phyloP scores from a whole-genome alignment of 495 filamentous ascomycete species.

The Aspergillus taichungensis region DNA sequence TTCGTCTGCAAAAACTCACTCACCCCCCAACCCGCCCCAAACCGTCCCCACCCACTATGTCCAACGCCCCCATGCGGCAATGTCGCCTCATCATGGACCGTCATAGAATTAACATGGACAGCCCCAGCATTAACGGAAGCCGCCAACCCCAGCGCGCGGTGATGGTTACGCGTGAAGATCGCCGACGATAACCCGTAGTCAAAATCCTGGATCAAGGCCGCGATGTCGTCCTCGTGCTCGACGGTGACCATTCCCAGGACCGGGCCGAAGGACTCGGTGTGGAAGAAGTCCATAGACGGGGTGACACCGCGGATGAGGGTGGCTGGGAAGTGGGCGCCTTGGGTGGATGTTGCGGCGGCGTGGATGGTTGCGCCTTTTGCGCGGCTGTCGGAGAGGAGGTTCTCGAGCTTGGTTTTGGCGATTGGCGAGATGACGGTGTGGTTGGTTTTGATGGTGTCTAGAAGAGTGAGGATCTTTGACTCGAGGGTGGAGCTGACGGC shows the following conservation, averaged over 20 bases:
- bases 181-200: conserved; percentile 24
- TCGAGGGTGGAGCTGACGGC: conserved; percentile 11
- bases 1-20: conserved; percentile 66
- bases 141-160: conserved; percentile 18
- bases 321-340: conserved; percentile 44
- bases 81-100: conserved; percentile 63
- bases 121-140: conserved; percentile 23
- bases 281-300: conserved; percentile 61
- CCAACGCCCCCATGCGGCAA: conserved; percentile 71
- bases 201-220: conserved; percentile 16
- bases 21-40: conserved; percentile 36
- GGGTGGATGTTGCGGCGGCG: not conserved
- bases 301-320: conserved; percentile 51
- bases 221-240: conserved; percentile 15
- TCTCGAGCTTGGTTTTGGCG: not conserved
- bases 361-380: conserved; percentile 1
- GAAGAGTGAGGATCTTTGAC: not conserved
- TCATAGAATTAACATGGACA: conserved; percentile 76
- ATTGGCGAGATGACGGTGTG: not conserved
- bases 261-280: conserved; percentile 70
- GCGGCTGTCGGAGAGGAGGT: conserved; percentile 2
- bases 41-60: conserved; percentile 60
- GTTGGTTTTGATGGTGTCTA: not conserved
- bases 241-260: conserved; percentile 33
- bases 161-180: conserved; percentile 18